Percentiles rank a stretch among this genome's conserved stretches.
These are phyloP conservation scores for Skeletonema menzelii DNA, from an alignment of 108 stramenopile genomes.

Conservation along the genomic window DNA sequence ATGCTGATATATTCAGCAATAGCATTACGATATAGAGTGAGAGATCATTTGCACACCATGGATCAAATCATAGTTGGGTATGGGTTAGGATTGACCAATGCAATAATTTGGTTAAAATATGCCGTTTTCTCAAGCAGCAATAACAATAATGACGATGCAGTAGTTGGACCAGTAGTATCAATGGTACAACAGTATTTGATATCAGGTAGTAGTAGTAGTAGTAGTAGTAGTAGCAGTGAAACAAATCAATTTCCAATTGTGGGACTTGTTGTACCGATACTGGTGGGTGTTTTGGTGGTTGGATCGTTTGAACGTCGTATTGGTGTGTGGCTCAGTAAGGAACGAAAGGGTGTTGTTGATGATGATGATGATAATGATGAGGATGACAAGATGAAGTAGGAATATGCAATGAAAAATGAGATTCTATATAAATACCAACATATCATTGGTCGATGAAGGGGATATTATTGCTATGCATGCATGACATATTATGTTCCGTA, in stretches of 20 bases:
- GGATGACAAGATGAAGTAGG: neutral
- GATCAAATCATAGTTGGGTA: constrained; percentile 76
- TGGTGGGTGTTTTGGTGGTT: constrained; percentile 70
- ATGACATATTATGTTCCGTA: too few relatives aligned
- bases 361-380: too few relatives aligned
- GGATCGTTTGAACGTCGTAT: constrained; percentile 81
- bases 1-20: constrained; percentile 52
- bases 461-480: too few relatives aligned
- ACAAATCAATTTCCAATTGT: constrained; percentile 57
- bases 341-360: neutral
- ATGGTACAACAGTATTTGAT: constrained; percentile 39
- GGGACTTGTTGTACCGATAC: constrained; percentile 56
- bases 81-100: constrained; percentile 60
- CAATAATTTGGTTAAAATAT: constrained; percentile 58
- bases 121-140: too few relatives aligned
- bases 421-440: too few relatives aligned
- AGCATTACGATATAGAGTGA: constrained; percentile 69
- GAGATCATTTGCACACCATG: constrained; percentile 61
- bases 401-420: too few relatives aligned
- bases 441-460: too few relatives aligned
- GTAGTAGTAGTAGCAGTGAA: too few relatives aligned
- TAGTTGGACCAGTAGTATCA: constrained; percentile 17
- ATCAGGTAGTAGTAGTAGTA: too few relatives aligned
- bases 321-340: constrained; percentile 27
- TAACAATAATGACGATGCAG: constrained; percentile 8